phyloP scores from a whole-genome alignment of 2,329 filamentous ascomycete species.

The Teratosphaeria pseudoeucalypti region DNA sequence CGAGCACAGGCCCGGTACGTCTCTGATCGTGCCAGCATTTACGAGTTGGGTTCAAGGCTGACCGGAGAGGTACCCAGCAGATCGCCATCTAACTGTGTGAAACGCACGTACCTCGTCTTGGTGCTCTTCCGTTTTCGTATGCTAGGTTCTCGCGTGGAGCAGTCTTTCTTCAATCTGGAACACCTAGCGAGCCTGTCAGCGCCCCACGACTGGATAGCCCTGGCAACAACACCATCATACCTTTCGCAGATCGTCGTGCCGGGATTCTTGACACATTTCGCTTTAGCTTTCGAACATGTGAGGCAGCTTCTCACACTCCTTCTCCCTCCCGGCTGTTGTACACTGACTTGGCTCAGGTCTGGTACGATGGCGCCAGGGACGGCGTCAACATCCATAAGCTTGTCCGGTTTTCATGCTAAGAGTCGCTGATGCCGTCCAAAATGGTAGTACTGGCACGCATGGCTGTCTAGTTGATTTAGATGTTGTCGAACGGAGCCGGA shows the following conservation, averaged over 20 bases:
- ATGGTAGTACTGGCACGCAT: background rate
- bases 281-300: slow-evolving; percentile 25
- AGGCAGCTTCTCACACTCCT: slow-evolving; percentile 14
- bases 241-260: slow-evolving; percentile 18
- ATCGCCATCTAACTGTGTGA: background rate
- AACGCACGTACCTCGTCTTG: slow-evolving; percentile 20
- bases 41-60: background rate
- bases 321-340: slow-evolving; percentile 1
- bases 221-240: slow-evolving; percentile 5
- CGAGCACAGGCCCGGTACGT: too few species aligned
- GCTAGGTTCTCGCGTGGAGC: slow-evolving; percentile 18
- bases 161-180: slow-evolving; percentile 23
- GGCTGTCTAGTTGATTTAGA: slow-evolving; percentile 1
- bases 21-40: too few species aligned
- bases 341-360: background rate
- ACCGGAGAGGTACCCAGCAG: background rate
- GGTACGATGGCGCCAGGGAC: background rate
- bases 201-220: background rate
- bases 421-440: background rate
- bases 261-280: slow-evolving; percentile 21
- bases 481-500: slow-evolving; percentile 1
- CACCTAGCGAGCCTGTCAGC: slow-evolving; percentile 12
- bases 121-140: slow-evolving; percentile 15
- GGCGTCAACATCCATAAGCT: slow-evolving; percentile 2
- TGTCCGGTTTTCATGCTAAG: background rate